phyloP scores from a whole-genome alignment of 192 early-diverging fungal species.

The Gaertneriomyces semiglobifer region DNA sequence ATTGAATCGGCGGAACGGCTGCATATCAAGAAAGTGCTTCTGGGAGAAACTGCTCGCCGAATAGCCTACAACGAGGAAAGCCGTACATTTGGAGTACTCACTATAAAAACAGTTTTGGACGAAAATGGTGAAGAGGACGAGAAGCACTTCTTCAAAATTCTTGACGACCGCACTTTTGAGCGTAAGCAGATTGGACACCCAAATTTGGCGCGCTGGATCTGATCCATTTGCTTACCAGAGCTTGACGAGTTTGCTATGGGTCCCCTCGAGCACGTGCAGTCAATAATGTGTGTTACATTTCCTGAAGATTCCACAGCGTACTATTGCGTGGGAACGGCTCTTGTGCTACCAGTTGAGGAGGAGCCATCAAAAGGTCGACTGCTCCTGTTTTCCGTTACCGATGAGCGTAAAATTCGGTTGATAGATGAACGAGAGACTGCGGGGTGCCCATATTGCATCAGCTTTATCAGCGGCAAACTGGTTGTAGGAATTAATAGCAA shows the following conservation, averaged over 20 bases:
- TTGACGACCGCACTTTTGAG: constrained; percentile 73
- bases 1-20: constrained; percentile 83
- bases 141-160: constrained; percentile 56
- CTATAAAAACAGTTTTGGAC: constrained; percentile 30
- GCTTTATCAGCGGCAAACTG: constrained; percentile 59
- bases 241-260: constrained; percentile 12
- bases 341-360: constrained; percentile 51
- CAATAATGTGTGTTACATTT: constrained; percentile 8
- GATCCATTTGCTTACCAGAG: constrained; percentile 15
- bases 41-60: constrained; percentile 68
- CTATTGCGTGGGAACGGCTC: constrained; percentile 25
- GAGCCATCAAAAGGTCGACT: constrained; percentile 72
- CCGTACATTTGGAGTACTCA: constrained; percentile 65
- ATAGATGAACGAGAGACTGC: constrained; percentile 45
- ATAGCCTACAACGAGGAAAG: constrained; percentile 59
- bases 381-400: constrained; percentile 56
- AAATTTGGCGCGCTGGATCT: background rate
- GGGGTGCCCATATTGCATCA: constrained; percentile 66
- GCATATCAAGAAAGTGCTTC: constrained; percentile 66
- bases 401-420: constrained; percentile 49
- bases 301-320: constrained; percentile 8
- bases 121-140: constrained; percentile 37
- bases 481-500: constrained; percentile 66
- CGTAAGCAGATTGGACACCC: constrained; percentile 42
- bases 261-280: constrained; percentile 19